phyloP scores from a whole-genome alignment of 306 rosid species.

The Lithocarpus polystachyus region DNA sequence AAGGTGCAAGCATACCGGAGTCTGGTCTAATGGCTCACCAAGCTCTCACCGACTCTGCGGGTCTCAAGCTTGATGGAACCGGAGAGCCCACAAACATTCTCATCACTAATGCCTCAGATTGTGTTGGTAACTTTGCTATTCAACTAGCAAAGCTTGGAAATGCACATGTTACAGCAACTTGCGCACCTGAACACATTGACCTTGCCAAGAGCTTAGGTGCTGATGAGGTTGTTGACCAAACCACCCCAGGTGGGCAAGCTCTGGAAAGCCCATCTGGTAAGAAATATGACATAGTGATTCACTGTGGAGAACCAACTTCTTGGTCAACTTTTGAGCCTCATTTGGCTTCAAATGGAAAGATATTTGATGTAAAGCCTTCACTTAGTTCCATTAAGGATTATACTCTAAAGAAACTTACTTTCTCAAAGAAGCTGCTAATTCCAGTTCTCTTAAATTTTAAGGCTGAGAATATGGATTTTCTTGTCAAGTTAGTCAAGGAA shows the following conservation, averaged over 20 bases:
- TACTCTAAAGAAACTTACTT: constrained; percentile 47
- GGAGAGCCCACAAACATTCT: constrained; percentile 48
- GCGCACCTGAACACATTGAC: constrained; percentile 62
- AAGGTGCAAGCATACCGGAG: constrained; percentile 51
- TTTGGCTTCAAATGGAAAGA: constrained; percentile 44
- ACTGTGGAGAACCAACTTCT: constrained; percentile 49
- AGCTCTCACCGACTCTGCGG: constrained; percentile 56
- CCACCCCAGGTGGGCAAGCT: constrained; percentile 54
- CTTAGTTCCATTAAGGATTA: constrained; percentile 13
- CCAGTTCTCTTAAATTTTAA: constrained; percentile 27
- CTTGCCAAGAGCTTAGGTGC: constrained; percentile 64
- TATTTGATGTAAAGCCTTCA: constrained; percentile 52
- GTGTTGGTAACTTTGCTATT: constrained; percentile 60
- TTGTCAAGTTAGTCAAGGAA: constrained; percentile 48
- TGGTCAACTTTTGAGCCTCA: constrained; percentile 63
- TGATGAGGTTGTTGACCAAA: constrained; percentile 75
- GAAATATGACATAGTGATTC: constrained; percentile 57
- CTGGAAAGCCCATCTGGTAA: constrained; percentile 59
- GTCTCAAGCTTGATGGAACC: constrained; percentile 60
- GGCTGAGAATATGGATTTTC: constrained; percentile 45
- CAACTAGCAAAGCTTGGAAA: constrained; percentile 70
- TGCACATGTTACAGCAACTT: constrained; percentile 62
- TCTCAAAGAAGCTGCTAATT: constrained; percentile 56
- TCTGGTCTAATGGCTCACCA: constrained; percentile 68
- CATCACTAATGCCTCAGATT: constrained; percentile 59